These are phyloP conservation scores for Ananas comosus DNA, from an alignment of 176 grass and related monocot species.

Conservation along the genomic window DNA sequence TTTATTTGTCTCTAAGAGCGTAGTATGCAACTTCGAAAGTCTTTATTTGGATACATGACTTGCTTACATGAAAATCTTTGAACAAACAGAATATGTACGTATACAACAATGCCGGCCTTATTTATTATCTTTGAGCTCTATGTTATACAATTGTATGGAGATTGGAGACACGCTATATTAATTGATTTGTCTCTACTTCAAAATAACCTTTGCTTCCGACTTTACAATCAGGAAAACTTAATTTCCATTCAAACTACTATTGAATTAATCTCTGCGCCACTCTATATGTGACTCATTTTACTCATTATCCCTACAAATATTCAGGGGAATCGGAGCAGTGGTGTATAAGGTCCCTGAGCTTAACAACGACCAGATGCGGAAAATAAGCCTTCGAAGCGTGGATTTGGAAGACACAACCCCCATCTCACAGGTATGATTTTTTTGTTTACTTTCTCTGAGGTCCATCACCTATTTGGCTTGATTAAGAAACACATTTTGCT, in stretches of 20 bases:
- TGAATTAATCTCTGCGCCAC: neutral
- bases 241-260: neutral
- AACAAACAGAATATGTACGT: no score
- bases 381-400: slow-evolving; percentile 89
- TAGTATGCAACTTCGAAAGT: no score
- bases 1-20: no score
- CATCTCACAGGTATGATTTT: slow-evolving; percentile 38
- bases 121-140: neutral
- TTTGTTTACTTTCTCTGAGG: slow-evolving; percentile 1
- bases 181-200: neutral
- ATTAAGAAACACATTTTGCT: slow-evolving; percentile 3
- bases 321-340: slow-evolving; percentile 75
- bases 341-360: slow-evolving; percentile 79
- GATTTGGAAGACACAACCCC: slow-evolving; percentile 62
- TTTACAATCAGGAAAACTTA: neutral
- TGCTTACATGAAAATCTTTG: no score
- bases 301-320: slow-evolving; percentile 9
- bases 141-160: neutral
- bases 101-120: neutral
- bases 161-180: neutral
- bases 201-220: neutral
- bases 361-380: slow-evolving; percentile 51
- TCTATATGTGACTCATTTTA: neutral
- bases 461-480: neutral
- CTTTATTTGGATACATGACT: no score